Evolutionary conservation across 2,329 filamentous ascomycete species (phyloP).

Genomic region (Leptographium radiaticola): DNA sequence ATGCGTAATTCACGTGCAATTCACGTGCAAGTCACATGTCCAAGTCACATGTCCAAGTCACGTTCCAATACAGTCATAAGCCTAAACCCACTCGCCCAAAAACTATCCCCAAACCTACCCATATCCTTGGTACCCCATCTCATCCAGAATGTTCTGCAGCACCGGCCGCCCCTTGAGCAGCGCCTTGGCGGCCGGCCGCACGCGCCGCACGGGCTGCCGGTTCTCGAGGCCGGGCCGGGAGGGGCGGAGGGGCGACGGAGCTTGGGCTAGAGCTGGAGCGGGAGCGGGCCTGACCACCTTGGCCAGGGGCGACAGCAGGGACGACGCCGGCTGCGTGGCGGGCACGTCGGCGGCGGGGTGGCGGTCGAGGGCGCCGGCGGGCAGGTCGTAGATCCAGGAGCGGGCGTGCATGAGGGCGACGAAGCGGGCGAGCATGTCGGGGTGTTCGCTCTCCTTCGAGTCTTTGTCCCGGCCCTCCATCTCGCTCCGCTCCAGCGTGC

Average conservation of each 20-base stretch:
- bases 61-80: too few species aligned
- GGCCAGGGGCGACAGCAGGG: constrained; percentile 12
- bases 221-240: constrained; percentile 27
- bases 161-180: constrained; percentile 56
- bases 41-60: too few species aligned
- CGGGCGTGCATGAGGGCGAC: constrained; percentile 63
- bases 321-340: constrained; percentile 2
- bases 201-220: constrained; percentile 33
- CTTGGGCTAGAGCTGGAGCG: too few species aligned
- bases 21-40: neutral
- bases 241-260: neutral
- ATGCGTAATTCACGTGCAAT: too few species aligned
- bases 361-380: constrained; percentile 45
- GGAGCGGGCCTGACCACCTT: neutral
- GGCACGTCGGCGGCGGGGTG: constrained; percentile 45
- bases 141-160: constrained; percentile 67
- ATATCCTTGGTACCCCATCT: constrained; percentile 28
- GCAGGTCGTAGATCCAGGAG: constrained; percentile 70
- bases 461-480: constrained; percentile 4
- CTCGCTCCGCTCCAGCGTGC: constrained; percentile 43
- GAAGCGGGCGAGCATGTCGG: constrained; percentile 64
- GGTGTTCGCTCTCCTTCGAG: constrained; percentile 6
- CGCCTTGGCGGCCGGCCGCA: constrained; percentile 45
- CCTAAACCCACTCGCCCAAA: too few species aligned
- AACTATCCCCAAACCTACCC: too few species aligned